Conservation (phyloP, 179 eudicot genomes). For the Pouteria campechiana region DNA sequence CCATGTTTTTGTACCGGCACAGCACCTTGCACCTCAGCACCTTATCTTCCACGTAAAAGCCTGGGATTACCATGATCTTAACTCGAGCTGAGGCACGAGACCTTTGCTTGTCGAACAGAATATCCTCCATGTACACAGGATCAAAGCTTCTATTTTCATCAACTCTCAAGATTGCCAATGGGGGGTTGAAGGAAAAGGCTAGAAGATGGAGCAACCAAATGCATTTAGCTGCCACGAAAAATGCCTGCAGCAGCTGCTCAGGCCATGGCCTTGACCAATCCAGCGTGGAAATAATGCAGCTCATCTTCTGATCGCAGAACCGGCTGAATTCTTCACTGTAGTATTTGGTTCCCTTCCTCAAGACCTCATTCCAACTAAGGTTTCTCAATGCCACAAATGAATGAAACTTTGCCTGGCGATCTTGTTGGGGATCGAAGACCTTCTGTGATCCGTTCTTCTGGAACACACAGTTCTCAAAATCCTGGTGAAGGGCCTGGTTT, state of each 20-base stretch:
- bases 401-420: slow-evolving; percentile 51
- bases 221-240: slow-evolving; percentile 92
- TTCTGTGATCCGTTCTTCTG: slow-evolving; percentile 72
- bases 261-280: slow-evolving; percentile 89
- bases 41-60: slow-evolving; percentile 84
- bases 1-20: slow-evolving; percentile 67
- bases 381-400: slow-evolving; percentile 66
- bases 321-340: slow-evolving; percentile 85
- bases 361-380: slow-evolving; percentile 86
- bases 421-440: slow-evolving; percentile 59
- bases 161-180: slow-evolving; percentile 63
- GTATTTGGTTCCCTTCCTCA: slow-evolving; percentile 77
- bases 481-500: slow-evolving; percentile 69
- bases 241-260: slow-evolving; percentile 76
- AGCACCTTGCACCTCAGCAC: slow-evolving; percentile 88
- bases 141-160: slow-evolving; percentile 66
- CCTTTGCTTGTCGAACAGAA: slow-evolving; percentile 54
- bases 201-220: slow-evolving; percentile 92
- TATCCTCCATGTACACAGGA: slow-evolving; percentile 76
- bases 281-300: slow-evolving; percentile 43
- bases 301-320: slow-evolving; percentile 95
- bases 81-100: slow-evolving; percentile 42
- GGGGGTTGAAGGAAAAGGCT: slow-evolving; percentile 73
- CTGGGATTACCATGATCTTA: slow-evolving; percentile 94
- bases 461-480: slow-evolving; percentile 78